Base-by-base conservation (phyloP, 768 basidiomycete species). In the Suillus hirtellus region DNA sequence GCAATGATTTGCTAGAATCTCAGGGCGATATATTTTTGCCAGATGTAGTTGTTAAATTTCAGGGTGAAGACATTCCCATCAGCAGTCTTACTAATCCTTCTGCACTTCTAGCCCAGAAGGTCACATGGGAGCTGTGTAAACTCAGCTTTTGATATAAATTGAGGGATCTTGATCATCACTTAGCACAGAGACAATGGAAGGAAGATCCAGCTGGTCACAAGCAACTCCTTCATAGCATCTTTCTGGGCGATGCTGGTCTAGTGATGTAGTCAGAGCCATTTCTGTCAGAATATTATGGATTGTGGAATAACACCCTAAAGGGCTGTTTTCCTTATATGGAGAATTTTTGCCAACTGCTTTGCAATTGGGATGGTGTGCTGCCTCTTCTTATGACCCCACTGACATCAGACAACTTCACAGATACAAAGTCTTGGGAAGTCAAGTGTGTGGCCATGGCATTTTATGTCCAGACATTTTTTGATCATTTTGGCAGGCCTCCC, bases 51-150 rank as follows among this genome's bases (percentile, higher is more conserved):
- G 40, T 63, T 2, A 11, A 40, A 14, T 66, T 62, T 62, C 34
- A 1, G 8, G 37, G 65, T 1, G 38, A 40, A 27, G 3, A 60
- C 2, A 43, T 52, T 5, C 8, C 24, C 5, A 1, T 49, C 24
- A 3, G 37, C 10, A 24, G 46, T 60, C 44, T 60, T 21, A 27
- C 44, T 3, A 46, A 43, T 34, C 65, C 59, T 15, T 59, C 65
- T 24, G 10, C 60, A 5, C 53, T 43, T 34, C 40, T 66, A 2
- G 17, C 55, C 4, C 11, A n/a, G n/a, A 40, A 52, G 24, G 64
- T 72, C 19, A 46, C 69, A 2, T 73, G 70, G 72, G 66, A 71
- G 42, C 37, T 72, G 0, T 61, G 62, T 8, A 64, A 73, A 42
- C 60, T 67, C 6, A 66, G 68, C 31, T 73, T 73, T 42, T 6